Conservation (phyloP, 176 grass and related monocot species). For the Triticum monococcum region DNA sequence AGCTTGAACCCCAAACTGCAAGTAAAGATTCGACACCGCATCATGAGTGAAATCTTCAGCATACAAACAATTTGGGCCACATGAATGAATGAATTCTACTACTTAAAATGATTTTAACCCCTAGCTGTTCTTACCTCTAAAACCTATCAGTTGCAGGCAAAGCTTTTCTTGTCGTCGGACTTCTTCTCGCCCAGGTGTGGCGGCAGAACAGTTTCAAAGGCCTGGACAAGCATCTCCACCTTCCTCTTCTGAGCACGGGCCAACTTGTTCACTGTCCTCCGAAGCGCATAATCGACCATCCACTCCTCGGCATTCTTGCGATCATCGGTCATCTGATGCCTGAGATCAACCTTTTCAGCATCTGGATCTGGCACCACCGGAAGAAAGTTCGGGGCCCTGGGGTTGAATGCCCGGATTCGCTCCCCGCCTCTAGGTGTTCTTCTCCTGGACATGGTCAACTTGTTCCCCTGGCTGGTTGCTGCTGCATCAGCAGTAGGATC, state of each 20-base stretch:
- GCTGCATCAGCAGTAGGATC: no score
- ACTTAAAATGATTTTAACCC: neutral
- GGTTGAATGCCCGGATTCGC: constrained; percentile 56
- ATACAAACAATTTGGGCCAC: neutral
- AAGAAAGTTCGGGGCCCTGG: constrained; percentile 61
- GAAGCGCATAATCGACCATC: constrained; percentile 87
- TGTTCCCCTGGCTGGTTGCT: constrained; percentile 30
- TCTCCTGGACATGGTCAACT: constrained; percentile 37
- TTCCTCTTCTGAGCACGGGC: constrained; percentile 66
- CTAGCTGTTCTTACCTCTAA: constrained; percentile 31
- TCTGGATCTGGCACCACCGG: constrained; percentile 45
- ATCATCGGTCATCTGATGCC: constrained; percentile 58
- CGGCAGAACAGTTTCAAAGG: constrained; percentile 76
- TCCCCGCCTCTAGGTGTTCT: constrained; percentile 21
- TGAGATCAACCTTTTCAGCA: constrained; percentile 78
- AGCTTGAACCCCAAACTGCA: constrained; percentile 22
- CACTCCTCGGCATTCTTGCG: constrained; percentile 80
- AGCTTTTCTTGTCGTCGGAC: constrained; percentile 32
- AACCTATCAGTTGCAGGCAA: constrained; percentile 26
- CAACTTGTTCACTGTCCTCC: constrained; percentile 60
- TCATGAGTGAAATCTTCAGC: neutral
- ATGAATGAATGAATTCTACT: neutral
- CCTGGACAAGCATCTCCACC: constrained; percentile 79
- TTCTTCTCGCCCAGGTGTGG: constrained; percentile 11
- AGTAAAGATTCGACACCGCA: neutral